phyloP scores from a whole-genome alignment of 148 eudicot genomes.

The Rhododendron molle region DNA sequence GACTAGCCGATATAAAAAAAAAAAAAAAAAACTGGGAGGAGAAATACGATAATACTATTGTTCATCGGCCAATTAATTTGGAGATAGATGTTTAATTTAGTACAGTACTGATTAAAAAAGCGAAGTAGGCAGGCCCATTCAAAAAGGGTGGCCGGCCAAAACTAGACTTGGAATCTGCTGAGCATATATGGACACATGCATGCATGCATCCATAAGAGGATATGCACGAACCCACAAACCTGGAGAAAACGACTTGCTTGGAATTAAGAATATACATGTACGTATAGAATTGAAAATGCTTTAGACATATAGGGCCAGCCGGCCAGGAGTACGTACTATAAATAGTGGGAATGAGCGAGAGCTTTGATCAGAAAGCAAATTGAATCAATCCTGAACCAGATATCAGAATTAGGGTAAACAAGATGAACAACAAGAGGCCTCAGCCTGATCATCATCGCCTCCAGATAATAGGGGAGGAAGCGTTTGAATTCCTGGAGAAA shows the following conservation, averaged over 20 bases:
- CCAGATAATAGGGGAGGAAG: background rate
- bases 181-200: background rate
- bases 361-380: background rate
- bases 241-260: background rate
- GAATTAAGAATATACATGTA: background rate
- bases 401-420: background rate
- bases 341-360: background rate
- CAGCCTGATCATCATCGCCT: background rate
- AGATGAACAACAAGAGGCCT: background rate
- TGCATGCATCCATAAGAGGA: background rate
- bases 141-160: background rate
- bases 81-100: background rate
- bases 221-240: background rate
- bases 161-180: background rate
- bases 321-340: background rate
- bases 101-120: background rate
- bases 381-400: background rate
- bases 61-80: background rate
- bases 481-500: background rate
- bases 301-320: too few species aligned
- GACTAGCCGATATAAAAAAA: background rate
- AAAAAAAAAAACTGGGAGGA: too few species aligned
- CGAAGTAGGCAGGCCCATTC: background rate
- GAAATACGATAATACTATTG: background rate
- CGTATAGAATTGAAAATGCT: background rate